phyloP scores from a whole-genome alignment of 192 early-diverging fungal species.

The Dispira simplex region DNA sequence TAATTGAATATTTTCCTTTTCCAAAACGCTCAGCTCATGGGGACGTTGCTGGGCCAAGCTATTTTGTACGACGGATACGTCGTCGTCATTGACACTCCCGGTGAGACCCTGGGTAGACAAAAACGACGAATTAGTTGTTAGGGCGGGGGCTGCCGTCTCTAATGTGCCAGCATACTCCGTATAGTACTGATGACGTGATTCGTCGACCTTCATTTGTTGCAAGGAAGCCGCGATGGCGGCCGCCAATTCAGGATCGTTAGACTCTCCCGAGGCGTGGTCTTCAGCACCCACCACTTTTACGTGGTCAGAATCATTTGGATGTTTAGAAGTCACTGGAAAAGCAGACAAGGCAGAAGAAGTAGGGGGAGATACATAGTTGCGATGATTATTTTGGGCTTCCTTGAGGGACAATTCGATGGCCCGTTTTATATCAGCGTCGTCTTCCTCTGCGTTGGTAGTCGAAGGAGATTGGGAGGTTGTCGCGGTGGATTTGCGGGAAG shows the following conservation, averaged over 20 bases:
- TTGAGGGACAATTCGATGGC: constrained; percentile 88
- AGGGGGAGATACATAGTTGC: constrained; percentile 23
- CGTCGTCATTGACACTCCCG: constrained; percentile 5
- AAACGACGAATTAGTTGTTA: constrained; percentile 16
- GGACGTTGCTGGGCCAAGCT: constrained; percentile 9
- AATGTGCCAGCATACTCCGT: background rate
- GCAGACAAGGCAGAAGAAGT: constrained; percentile 10
- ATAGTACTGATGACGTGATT: background rate
- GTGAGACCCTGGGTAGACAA: constrained; percentile 7
- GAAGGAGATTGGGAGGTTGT: constrained; percentile 7
- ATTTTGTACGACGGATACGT: background rate
- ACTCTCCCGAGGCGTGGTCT: constrained; percentile 22
- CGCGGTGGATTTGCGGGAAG: constrained; percentile 11
- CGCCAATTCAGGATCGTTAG: constrained; percentile 50
- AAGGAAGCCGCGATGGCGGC: constrained; percentile 69
- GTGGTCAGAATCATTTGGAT: constrained; percentile 22
- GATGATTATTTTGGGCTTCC: constrained; percentile 41
- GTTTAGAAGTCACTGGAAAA: constrained; percentile 12
- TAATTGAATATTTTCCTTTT: constrained; percentile 79
- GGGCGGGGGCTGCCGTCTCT: constrained; percentile 9
- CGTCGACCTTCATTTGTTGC: constrained; percentile 34
- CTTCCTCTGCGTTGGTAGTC: constrained; percentile 25
- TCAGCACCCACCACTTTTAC: constrained; percentile 17
- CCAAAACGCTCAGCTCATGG: constrained; percentile 51
- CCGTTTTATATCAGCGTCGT: constrained; percentile 81